Evolutionary conservation across 805 yeast species (phyloP), one percentile per base, ranked within the genome.

Genomic region (Metschnikowia aberdeeniae): DNA sequence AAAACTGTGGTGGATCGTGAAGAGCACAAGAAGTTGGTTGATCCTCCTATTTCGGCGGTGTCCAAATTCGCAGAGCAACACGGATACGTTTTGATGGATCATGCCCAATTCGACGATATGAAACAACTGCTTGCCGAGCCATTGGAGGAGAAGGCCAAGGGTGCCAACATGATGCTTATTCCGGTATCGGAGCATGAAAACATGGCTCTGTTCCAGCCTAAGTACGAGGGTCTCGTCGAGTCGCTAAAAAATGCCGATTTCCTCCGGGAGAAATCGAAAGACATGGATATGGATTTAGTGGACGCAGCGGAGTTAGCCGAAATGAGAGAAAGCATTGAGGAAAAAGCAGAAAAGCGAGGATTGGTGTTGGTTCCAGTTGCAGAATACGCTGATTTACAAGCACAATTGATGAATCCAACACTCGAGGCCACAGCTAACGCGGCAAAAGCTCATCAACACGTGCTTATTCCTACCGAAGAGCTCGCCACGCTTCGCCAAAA

Each of bases 321-420:
- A 3, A 43, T 62, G 34, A 46, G 44, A n/a, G 36, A 51, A 13
- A 26, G 46, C 19, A 30, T 58, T 3, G 47, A 48, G 11, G 55
- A 56, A 6, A 49, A 49, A 29, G 63, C 66, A 1, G 47, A 47
- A 4, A 49, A 49, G n/a, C 47, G 20, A 1, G 54, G 52, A 6
- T 41, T 50, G 43, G 50, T 47, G 26, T 48, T 50, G 6, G 30
- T 54, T 11, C 46, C 56, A 3, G 45, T 48, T 27, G 52, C 36
- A 3, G 56, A 52, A n/a, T 45, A 47, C 31, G 38, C 30, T n/a
- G 36, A 34, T 11, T 43, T 54, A 12, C 45, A 46, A n/a, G 32
- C 46, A 9, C 37, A 36, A 20, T 49, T 47, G 3, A 26, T 36
- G 12, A 43, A 44, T 31, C 57, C 57, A 3, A 33, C 47, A 1